Base-by-base conservation (phyloP, 2,329 filamentous ascomycete species). In the Pseudogymnoascus sp. region DNA sequence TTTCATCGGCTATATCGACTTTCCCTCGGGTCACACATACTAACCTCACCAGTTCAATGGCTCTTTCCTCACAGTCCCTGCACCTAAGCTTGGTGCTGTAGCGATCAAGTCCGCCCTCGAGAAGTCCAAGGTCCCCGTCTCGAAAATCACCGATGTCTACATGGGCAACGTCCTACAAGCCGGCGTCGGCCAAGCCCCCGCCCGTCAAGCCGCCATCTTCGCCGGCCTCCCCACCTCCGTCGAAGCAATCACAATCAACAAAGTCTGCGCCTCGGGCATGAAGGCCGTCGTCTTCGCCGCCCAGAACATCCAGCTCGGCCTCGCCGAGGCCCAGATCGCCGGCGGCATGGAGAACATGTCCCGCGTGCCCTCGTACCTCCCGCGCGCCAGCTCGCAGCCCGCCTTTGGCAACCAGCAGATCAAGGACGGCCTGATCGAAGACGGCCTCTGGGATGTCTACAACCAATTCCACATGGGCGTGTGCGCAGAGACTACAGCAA, bases 311-410 rank as follows among this genome's bases (percentile, higher is more conserved):
- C 90, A 96, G 74, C 82, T 99, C 9, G 92, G 94, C 4, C 80
- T 95, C 8, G 83, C 90, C 13, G 89, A 95, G 69, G 92, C 89
- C 0, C 89, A 95, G 72, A 80, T 97, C 6, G 94, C 94, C 1
- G 94, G 94, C 63, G 94, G 94, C 59, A 96, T 99, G 89, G 94
- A 99, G 77, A 96, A 90, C 74, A 99, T 99, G 94, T 90, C 89
- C 5, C 82, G 88, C 37, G 90, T 96, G 3, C 94, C 94, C 2
- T 95, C 95, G 74, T 97, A 96, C 71, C 76, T 95, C 28, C 85
- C 88, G 6, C 84, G 94, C 30, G 84, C 90, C n/a, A 90, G 85
- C 69, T 83, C 88, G 63, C 79, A 94, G 66, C 89, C 92, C 1
- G 78, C 90, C 0, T 96, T 97, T 69, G 94, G 94, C 33, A 84